Percentiles rank a stretch among this genome's conserved stretches.
These are phyloP conservation scores for Raphanus hybrid DNA, from an alignment of 441 rosid genomes.

Conservation along the genomic window DNA sequence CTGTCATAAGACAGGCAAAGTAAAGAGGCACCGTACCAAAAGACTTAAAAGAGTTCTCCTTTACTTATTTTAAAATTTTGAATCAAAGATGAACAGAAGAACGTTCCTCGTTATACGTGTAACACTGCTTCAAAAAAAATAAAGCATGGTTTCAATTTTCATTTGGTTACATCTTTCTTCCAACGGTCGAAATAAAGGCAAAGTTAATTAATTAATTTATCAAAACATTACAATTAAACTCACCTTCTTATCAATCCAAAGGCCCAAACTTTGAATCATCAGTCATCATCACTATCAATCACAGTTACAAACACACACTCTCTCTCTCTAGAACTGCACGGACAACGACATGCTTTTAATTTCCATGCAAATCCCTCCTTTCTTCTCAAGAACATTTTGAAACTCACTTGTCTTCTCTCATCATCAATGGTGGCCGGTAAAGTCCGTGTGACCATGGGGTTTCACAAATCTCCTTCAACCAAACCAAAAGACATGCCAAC, in stretches of 20 bases:
- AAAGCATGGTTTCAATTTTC: slow-evolving; percentile 37
- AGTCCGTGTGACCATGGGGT: slow-evolving; percentile 80
- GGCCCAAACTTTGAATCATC: slow-evolving; percentile 42
- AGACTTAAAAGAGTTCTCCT: too few species aligned
- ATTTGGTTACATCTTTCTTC: slow-evolving; percentile 25
- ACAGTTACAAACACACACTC: slow-evolving; percentile 15
- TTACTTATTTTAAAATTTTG: slow-evolving; percentile 34
- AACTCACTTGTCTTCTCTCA: neutral
- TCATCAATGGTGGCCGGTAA: slow-evolving; percentile 81
- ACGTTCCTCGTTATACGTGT: slow-evolving; percentile 75
- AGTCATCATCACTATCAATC: slow-evolving; percentile 21
- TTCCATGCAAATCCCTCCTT: slow-evolving; percentile 34
- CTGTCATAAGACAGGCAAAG: slow-evolving; percentile 18
- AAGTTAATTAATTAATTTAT: slow-evolving; percentile 17
- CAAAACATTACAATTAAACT: neutral
- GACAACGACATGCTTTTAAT: slow-evolving; percentile 50
- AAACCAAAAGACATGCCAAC: slow-evolving; percentile 31
- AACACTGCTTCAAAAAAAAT: slow-evolving; percentile 26
- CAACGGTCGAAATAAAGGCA: slow-evolving; percentile 41
- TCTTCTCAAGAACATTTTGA: slow-evolving; percentile 20
- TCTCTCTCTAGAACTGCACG: slow-evolving; percentile 35
- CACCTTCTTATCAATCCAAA: slow-evolving; percentile 23
- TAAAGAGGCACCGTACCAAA: too few species aligned
- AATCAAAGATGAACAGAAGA: slow-evolving; percentile 52
- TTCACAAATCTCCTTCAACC: slow-evolving; percentile 66